Conservation (phyloP, 495 filamentous ascomycete species). For the Terfezia claveryi region DNA sequence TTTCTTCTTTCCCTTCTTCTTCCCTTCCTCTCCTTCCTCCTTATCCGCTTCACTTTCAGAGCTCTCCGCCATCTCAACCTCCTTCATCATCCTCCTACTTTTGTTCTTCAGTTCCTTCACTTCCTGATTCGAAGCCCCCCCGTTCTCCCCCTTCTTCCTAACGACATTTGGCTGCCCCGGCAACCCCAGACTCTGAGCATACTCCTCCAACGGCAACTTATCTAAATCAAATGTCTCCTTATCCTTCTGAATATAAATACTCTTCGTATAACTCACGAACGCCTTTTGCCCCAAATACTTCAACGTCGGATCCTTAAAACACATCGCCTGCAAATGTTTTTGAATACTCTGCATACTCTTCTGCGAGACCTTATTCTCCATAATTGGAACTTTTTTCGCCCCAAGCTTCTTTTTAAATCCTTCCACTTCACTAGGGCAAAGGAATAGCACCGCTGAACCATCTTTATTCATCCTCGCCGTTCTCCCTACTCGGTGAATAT, state of each 20-base stretch:
- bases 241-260: slow-evolving; percentile 71
- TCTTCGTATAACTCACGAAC: slow-evolving; percentile 69
- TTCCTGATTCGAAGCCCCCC: slow-evolving; percentile 29
- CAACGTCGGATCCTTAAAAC: slow-evolving; percentile 80
- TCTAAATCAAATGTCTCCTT: slow-evolving; percentile 75
- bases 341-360: slow-evolving; percentile 78
- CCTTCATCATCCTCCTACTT: slow-evolving; percentile 26
- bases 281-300: slow-evolving; percentile 95
- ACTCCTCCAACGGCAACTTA: slow-evolving; percentile 62
- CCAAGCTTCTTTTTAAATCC: slow-evolving; percentile 65
- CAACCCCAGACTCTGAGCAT: slow-evolving; percentile 62
- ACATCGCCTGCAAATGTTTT: slow-evolving; percentile 69
- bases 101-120: slow-evolving; percentile 68
- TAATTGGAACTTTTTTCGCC: slow-evolving; percentile 69
- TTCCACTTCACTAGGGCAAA: slow-evolving; percentile 76
- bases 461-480: slow-evolving; percentile 83
- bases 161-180: slow-evolving; percentile 52
- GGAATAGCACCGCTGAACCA: slow-evolving; percentile 72
- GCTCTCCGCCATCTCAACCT: neutral
- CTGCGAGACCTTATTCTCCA: slow-evolving; percentile 59
- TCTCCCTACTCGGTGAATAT: slow-evolving; percentile 88
- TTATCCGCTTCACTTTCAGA: slow-evolving; percentile 31
- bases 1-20: slow-evolving; percentile 37
- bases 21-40: slow-evolving; percentile 27
- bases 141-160: slow-evolving; percentile 77